A percentile compares a stretch with the other conserved stretches of the same genome.
Conservation (phyloP, 352 stramenopile genomes). For the Plasmopara halstedii region DNA sequence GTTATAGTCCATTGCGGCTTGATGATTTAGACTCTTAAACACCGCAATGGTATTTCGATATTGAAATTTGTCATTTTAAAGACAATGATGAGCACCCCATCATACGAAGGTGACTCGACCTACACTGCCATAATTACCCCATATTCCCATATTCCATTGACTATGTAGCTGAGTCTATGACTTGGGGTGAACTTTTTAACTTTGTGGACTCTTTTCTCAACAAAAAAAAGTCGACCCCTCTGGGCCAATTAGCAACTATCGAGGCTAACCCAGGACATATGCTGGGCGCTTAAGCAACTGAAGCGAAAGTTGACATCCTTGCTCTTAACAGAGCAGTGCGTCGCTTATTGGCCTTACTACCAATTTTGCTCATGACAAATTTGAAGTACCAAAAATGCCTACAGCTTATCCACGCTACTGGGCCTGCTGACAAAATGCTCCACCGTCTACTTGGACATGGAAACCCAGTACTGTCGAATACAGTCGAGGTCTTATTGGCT, state of each 20-base stretch:
- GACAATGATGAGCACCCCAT: not conserved
- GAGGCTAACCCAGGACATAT: not conserved
- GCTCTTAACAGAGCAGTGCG: not conserved
- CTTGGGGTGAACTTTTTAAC: not conserved
- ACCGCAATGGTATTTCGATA: not conserved
- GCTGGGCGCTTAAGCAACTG: not conserved
- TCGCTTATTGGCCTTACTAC: not conserved
- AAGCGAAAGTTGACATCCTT: not conserved
- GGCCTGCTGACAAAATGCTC: not conserved
- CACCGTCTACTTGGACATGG: no score
- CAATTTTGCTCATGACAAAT: not conserved
- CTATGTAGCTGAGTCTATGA: not conserved
- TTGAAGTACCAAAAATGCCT: not conserved
- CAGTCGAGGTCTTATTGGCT: not conserved
- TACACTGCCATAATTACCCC: not conserved
- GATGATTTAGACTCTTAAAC: not conserved
- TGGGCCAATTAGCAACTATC: not conserved
- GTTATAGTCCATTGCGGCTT: not conserved
- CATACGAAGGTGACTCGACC: not conserved
- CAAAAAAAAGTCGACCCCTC: not conserved
- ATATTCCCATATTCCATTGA: no score
- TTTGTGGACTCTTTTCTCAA: not conserved
- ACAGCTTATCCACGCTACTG: not conserved
- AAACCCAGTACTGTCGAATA: not conserved
- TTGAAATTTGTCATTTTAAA: not conserved